These are phyloP conservation scores for Aspergillus egyptiacus DNA, from an alignment of 495 filamentous ascomycete genomes.

Conservation along the genomic window DNA sequence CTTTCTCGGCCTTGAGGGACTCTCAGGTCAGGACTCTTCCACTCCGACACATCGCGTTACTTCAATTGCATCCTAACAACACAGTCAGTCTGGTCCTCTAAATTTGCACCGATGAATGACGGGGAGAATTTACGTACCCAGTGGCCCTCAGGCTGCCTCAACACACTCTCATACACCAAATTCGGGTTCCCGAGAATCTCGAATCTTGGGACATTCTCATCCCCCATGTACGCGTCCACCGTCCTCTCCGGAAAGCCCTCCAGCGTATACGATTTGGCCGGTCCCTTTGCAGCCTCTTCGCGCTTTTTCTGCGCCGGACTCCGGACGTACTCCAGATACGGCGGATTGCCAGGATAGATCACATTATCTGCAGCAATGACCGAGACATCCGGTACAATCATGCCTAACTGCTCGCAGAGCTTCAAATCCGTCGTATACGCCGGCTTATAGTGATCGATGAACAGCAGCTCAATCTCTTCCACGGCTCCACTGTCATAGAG, in stretches of 20 bases:
- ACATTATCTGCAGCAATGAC: conserved; percentile 71
- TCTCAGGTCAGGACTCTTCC: conserved; percentile 15
- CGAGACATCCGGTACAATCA: conserved; percentile 52
- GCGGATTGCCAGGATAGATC: conserved; percentile 67
- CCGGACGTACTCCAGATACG: conserved; percentile 50
- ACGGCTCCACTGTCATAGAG: conserved; percentile 48
- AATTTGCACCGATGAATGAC: not conserved
- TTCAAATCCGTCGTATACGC: conserved; percentile 66
- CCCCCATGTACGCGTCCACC: conserved; percentile 27
- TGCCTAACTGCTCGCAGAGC: conserved; percentile 59
- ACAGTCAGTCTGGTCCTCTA: conserved; percentile 11
- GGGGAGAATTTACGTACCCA: conserved; percentile 20
- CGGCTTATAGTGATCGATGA: conserved; percentile 72
- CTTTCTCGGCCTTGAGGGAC: not conserved
- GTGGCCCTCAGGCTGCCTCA: conserved; percentile 52
- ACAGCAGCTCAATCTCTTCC: conserved; percentile 58
- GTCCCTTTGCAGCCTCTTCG: conserved; percentile 28
- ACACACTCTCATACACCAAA: conserved; percentile 59
- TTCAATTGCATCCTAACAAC: conserved; percentile 61
- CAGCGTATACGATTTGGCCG: conserved; percentile 22
- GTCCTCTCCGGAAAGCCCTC: conserved; percentile 27
- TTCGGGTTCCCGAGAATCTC: conserved; percentile 59
- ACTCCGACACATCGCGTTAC: conserved; percentile 58
- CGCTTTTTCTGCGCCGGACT: conserved; percentile 33
- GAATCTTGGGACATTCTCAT: conserved; percentile 37